Evolutionary conservation across 169 alveolate species (phyloP).

Genomic region (Cryptosporidium ryanae): DNA sequence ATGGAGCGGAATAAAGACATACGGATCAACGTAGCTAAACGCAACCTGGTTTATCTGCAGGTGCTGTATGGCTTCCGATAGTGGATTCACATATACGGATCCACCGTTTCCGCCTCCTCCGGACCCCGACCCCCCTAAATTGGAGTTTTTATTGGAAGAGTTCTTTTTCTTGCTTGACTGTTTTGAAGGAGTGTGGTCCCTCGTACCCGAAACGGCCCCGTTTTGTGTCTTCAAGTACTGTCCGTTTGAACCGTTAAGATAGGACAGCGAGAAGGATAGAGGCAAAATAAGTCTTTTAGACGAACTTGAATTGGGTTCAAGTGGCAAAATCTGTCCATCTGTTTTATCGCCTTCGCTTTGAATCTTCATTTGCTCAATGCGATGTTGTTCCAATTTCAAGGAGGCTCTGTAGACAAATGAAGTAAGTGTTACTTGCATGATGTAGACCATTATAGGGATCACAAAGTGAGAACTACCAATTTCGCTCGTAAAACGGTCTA

Average conservation of each 20-base stretch:
- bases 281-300: background rate
- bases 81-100: conserved; percentile 5
- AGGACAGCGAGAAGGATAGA: background rate
- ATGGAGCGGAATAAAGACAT: conserved; percentile 47
- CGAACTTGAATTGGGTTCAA: background rate
- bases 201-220: background rate
- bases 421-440: conserved; percentile 4
- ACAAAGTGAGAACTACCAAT: conserved; percentile 47
- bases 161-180: conserved; percentile 17
- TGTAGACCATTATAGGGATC: conserved; percentile 38
- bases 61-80: conserved; percentile 46
- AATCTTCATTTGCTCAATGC: no score
- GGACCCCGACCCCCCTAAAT: background rate
- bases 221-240: background rate
- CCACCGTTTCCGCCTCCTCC: conserved; percentile 5
- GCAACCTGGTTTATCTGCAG: conserved; percentile 48
- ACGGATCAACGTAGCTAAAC: conserved; percentile 37
- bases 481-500: conserved; percentile 27
- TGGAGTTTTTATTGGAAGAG: conserved; percentile 10
- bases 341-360: no score
- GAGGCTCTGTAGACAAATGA: conserved; percentile 10
- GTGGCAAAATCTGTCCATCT: no score
- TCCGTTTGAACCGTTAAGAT: background rate
- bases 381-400: background rate
- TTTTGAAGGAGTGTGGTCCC: conserved; percentile 29